Evolutionary conservation across 192 early-diverging fungal genomes (phyloP).

Genomic region (Backusella circina): DNA sequence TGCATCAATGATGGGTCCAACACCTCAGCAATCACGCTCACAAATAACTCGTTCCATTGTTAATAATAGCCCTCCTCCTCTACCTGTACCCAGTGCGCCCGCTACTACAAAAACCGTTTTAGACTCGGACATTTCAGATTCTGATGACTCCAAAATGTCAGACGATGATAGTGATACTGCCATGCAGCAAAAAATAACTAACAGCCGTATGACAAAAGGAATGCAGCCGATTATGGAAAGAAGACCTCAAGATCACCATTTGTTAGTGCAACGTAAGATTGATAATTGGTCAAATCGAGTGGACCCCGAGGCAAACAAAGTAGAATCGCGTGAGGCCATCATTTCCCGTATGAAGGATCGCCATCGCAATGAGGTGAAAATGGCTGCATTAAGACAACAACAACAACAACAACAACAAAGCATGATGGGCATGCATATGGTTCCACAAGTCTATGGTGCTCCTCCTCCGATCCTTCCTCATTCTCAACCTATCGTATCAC

Average conservation of each 20-base stretch:
- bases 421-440: slow-evolving; percentile 1
- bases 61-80: background rate
- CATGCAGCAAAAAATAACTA: background rate
- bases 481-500: background rate
- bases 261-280: slow-evolving; percentile 13
- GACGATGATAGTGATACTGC: background rate
- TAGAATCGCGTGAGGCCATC: slow-evolving; percentile 13
- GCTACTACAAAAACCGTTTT: slow-evolving; percentile 6
- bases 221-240: slow-evolving; percentile 23
- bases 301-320: background rate
- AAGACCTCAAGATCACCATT: slow-evolving; percentile 11
- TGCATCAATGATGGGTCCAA: slow-evolving; percentile 6
- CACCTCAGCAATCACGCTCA: background rate
- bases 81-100: background rate
- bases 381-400: slow-evolving; percentile 17
- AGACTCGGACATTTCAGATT: slow-evolving; percentile 28
- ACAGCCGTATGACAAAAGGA: slow-evolving; percentile 9
- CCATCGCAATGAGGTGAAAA: slow-evolving; percentile 18
- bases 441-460: slow-evolving; percentile 6
- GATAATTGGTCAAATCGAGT: slow-evolving; percentile 20
- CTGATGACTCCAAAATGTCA: slow-evolving; percentile 10
- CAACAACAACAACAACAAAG: slow-evolving; percentile 1
- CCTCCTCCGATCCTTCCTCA: background rate
- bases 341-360: slow-evolving; percentile 29
- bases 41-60: background rate